phyloP scores from a whole-genome alignment of 179 eudicot genomes.

The Heliamphora pulchella region DNA sequence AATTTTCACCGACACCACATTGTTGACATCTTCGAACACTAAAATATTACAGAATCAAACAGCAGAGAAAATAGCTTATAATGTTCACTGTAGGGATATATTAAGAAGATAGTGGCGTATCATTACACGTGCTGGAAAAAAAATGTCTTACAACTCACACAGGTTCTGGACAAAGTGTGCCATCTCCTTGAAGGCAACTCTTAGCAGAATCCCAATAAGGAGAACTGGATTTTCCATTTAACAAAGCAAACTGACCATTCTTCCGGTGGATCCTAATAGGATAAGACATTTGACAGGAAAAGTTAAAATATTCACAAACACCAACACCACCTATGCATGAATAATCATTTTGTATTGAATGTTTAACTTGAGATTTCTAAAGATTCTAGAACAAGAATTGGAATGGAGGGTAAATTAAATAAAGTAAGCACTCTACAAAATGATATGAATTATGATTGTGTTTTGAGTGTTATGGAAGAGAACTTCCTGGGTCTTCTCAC shows the following conservation, averaged over 20 bases:
- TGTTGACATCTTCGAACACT: conserved; percentile 4
- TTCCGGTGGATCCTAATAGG: conserved; percentile 59
- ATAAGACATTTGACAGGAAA: not conserved
- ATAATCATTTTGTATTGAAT: not conserved
- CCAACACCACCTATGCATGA: not conserved
- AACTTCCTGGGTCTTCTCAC: conserved; percentile 3
- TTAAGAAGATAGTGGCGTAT: not conserved
- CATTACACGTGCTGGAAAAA: not conserved
- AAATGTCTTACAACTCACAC: not conserved
- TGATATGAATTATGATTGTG: not conserved
- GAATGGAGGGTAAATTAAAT: not conserved
- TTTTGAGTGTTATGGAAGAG: not conserved
- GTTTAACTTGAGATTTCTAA: not conserved
- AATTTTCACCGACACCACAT: conserved; percentile 3
- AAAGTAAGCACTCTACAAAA: not conserved
- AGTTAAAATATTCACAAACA: not conserved
- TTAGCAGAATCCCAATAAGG: conserved; percentile 30
- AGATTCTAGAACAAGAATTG: not conserved
- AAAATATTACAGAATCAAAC: not conserved
- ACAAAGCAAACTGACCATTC: conserved; percentile 70
- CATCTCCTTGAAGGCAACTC: conserved; percentile 21
- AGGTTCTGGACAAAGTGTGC: conserved; percentile 14
- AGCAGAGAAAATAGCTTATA: not conserved
- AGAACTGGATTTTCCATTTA: conserved; percentile 30
- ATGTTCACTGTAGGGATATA: not conserved